Percentiles rank a stretch among this genome's conserved stretches.
phyloP scores from a whole-genome alignment of 164 flowering plant species.

The Aristolochia fimbriata region DNA sequence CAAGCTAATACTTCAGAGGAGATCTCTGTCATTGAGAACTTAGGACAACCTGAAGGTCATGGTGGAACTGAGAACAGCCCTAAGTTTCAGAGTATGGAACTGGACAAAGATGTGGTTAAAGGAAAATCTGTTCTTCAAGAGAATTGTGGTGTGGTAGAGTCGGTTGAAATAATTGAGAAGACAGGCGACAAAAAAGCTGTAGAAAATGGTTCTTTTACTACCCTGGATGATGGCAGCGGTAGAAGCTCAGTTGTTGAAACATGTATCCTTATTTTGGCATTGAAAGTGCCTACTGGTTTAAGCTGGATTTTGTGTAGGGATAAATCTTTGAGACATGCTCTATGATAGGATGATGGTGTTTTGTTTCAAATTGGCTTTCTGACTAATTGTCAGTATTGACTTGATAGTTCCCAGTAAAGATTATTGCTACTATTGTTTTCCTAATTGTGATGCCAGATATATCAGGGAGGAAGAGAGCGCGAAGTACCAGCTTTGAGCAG shows the following conservation, averaged over 20 bases:
- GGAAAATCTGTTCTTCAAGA: conserved; percentile 11
- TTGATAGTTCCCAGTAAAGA: neutral
- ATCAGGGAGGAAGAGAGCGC: conserved; percentile 65
- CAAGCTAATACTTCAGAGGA: neutral
- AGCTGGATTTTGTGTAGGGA: neutral
- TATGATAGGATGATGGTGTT: neutral
- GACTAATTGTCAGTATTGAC: neutral
- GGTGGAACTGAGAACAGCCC: conserved; percentile 14
- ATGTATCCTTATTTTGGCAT: conserved; percentile 35
- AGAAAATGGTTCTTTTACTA: conserved; percentile 24
- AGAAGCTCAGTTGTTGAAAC: conserved; percentile 17
- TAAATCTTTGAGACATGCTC: neutral
- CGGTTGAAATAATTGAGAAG: conserved; percentile 21
- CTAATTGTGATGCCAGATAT: conserved; percentile 31
- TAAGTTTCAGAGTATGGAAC: conserved; percentile 7
- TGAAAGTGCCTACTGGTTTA: conserved; percentile 2
- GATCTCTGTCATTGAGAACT: conserved; percentile 12
- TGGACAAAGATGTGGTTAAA: conserved; percentile 19
- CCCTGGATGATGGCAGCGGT: conserved; percentile 13
- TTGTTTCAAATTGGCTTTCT: neutral
- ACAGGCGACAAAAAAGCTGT: neutral
- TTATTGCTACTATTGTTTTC: conserved; percentile 21
- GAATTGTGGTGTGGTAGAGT: conserved; percentile 7
- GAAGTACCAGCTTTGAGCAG: conserved; percentile 38
- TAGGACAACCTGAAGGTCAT: conserved; percentile 6